phyloP scores from a whole-genome alignment of 2,329 filamentous ascomycete species.

The Bipolaris bicolor region DNA sequence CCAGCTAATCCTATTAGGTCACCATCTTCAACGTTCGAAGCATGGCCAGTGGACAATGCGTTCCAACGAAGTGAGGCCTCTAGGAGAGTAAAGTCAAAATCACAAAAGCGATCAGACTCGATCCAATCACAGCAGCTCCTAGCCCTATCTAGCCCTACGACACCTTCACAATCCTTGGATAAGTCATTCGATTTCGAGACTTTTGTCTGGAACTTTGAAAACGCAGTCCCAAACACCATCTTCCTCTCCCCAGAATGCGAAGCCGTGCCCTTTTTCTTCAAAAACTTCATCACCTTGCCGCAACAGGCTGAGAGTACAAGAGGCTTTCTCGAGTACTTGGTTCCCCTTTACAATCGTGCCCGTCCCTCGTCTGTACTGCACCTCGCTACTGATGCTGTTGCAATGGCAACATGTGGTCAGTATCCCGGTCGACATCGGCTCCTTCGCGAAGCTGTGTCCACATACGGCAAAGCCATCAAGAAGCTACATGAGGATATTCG shows the following conservation, averaged over 20 bases:
- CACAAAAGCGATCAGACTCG: slow-evolving; percentile 18
- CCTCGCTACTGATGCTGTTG: slow-evolving; percentile 49
- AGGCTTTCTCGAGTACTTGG: slow-evolving; percentile 48
- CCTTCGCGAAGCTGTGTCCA: slow-evolving; percentile 40
- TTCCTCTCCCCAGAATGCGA: slow-evolving; percentile 44
- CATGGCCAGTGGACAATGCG: slow-evolving; percentile 16
- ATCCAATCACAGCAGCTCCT: slow-evolving; percentile 30
- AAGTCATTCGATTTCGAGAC: slow-evolving; percentile 33
- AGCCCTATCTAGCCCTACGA: slow-evolving; percentile 23
- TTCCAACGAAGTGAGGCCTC: slow-evolving; percentile 7
- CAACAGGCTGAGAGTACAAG: slow-evolving; percentile 47
- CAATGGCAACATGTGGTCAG: slow-evolving; percentile 47
- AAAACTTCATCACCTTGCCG: slow-evolving; percentile 49
- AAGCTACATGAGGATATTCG: slow-evolving; percentile 47
- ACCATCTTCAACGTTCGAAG: slow-evolving; percentile 27
- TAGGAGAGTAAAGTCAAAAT: slow-evolving; percentile 17
- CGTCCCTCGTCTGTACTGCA: slow-evolving; percentile 47
- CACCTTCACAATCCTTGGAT: slow-evolving; percentile 20
- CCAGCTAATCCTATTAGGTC: slow-evolving; percentile 29
- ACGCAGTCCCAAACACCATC: slow-evolving; percentile 35
- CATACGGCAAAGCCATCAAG: slow-evolving; percentile 48
- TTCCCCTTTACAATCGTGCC: slow-evolving; percentile 47
- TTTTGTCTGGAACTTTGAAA: slow-evolving; percentile 41
- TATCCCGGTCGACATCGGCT: slow-evolving; percentile 47
- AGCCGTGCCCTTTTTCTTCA: slow-evolving; percentile 52